phyloP scores from a whole-genome alignment of 176 grass and related monocot genomes.

The Microstegium vimineum region DNA sequence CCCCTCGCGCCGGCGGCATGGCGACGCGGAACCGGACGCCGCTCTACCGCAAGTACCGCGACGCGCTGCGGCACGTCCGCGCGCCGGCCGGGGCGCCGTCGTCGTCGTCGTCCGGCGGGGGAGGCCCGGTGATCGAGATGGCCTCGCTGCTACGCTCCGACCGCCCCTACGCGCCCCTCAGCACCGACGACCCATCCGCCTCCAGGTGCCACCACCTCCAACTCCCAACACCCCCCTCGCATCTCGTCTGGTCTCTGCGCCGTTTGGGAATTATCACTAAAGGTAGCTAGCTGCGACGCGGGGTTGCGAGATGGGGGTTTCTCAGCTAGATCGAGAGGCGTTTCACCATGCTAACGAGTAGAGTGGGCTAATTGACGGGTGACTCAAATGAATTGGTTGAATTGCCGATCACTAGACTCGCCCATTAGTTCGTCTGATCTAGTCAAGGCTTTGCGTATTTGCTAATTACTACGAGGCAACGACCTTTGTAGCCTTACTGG shows the following conservation, averaged over 20 bases:
- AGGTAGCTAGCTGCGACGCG: background rate
- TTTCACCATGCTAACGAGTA: background rate
- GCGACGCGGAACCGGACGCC: conserved; percentile 87
- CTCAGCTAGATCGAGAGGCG: background rate
- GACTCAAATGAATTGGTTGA: background rate
- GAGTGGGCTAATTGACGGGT: background rate
- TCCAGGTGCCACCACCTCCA: conserved; percentile 50
- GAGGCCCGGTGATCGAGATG: conserved; percentile 82
- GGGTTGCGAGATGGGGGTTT: background rate
- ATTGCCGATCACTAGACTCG: background rate
- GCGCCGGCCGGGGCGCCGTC: conserved; percentile 40
- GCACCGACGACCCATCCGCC: conserved; percentile 78
- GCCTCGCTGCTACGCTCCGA: conserved; percentile 68
- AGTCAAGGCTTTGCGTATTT: background rate
- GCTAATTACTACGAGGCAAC: background rate
- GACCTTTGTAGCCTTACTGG: background rate
- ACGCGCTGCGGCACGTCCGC: conserved; percentile 46
- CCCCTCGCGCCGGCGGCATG: conserved; percentile 34
- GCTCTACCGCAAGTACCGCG: conserved; percentile 74
- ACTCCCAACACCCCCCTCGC: background rate
- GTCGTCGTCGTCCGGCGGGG: conserved; percentile 23
- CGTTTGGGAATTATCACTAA: background rate
- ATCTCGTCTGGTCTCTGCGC: background rate
- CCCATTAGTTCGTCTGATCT: conserved; percentile 1
- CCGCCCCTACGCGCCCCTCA: conserved; percentile 78